Evolutionary conservation across 2,329 filamentous ascomycete species (phyloP), one percentile per base, ranked within the genome.

Genomic region (Drechslerella coelobrocha): DNA sequence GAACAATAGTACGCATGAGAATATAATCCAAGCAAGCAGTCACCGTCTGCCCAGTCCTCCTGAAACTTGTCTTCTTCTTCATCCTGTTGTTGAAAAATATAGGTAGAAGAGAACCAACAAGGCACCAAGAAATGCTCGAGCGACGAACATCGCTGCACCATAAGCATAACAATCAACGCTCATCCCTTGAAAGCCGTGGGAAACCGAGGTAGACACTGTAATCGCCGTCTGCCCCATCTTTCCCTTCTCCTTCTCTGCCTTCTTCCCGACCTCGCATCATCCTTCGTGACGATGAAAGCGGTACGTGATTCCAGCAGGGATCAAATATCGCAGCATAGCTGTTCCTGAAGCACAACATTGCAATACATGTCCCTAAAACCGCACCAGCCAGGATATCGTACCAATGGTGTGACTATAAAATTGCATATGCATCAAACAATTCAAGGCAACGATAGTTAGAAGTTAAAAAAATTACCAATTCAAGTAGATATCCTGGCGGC

Each of bases 361-460:
- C 63, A 50, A 68, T 43, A 39, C 50, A 45, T 41, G 24, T 53
- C 29, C 55, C 56, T 23, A 61, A 34, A 45, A 68, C 56, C 27
- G 54, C 63, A 34, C 63, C 55, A 61, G 55, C 50, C 31, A 57
- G 34, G 23, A 56, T 57, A 24, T 57, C 61, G 21, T 52, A 51
- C 52, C 41, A 61, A 54, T 68, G 47, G 51, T 68, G 63, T 45
- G 50, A 68, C 63, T 59, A n/a, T n/a, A n/a, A n/a, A n/a, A n/a
- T n/a, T n/a, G n/a, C n/a, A n/a, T n/a, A n/a, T n/a, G n/a, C n/a
- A n/a, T n/a, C n/a, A n/a, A n/a, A n/a, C n/a, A n/a, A n/a, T n/a
- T n/a, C n/a, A n/a, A n/a, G n/a, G 29, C 62, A 61, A 23, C 54
- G 62, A 51, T 60, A n/a, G n/a, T n/a, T 27, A 14, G 10, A 48